Percentiles rank a stretch among this genome's conserved stretches.
These are phyloP conservation scores for Backusella tuberculispora DNA, from an alignment of 192 early-diverging fungal genomes.

Conservation along the genomic window DNA sequence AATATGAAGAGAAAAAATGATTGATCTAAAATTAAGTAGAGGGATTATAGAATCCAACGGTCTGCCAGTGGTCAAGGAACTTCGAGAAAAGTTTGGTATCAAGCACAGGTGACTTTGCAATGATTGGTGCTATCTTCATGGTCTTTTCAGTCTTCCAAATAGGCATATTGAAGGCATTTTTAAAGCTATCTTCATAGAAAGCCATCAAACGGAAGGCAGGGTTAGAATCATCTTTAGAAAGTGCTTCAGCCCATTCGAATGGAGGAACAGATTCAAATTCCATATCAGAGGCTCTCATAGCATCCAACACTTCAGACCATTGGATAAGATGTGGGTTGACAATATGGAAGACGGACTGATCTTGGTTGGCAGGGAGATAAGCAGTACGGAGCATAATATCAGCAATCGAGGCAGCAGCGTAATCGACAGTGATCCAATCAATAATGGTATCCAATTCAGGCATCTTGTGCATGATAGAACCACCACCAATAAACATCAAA, in stretches of 20 bases:
- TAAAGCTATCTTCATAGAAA: slow-evolving; percentile 20
- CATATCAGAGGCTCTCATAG: slow-evolving; percentile 21
- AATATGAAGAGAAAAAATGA: too few species aligned
- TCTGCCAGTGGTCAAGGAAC: slow-evolving; percentile 9
- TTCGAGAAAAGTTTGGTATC: background rate
- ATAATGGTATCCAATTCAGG: slow-evolving; percentile 21
- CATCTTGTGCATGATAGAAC: slow-evolving; percentile 30
- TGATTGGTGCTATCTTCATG: background rate
- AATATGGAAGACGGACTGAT: slow-evolving; percentile 29
- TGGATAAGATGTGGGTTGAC: slow-evolving; percentile 25
- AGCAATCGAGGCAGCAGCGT: slow-evolving; percentile 19
- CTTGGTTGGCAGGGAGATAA: background rate
- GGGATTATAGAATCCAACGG: slow-evolving; percentile 7
- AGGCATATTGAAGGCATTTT: background rate
- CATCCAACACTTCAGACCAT: slow-evolving; percentile 19
- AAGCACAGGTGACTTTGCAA: background rate
- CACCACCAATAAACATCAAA: slow-evolving; percentile 27
- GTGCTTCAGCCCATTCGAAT: slow-evolving; percentile 21
- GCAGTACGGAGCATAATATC: slow-evolving; percentile 27
- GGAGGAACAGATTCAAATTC: slow-evolving; percentile 16
- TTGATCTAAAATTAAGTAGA: background rate
- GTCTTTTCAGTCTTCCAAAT: slow-evolving; percentile 26
- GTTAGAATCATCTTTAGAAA: slow-evolving; percentile 26
- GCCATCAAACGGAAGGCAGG: slow-evolving; percentile 21
- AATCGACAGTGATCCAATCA: slow-evolving; percentile 37